These are phyloP conservation scores for Metarhizium rileyi DNA, from an alignment of 2,329 filamentous ascomycete species.

Conservation along the genomic window DNA sequence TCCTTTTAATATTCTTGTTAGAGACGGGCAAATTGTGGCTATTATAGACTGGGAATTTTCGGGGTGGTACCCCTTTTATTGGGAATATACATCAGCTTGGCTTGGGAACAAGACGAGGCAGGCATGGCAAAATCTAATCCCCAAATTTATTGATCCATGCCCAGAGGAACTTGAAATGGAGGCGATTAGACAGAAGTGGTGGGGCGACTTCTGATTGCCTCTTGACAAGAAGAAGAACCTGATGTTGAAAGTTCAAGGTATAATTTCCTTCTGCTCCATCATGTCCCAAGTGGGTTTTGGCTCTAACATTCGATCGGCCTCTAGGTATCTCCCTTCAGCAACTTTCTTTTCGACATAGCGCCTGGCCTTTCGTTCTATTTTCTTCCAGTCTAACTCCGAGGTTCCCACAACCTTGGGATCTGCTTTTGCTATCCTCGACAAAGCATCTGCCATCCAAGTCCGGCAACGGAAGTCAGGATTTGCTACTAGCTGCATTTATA, in stretches of 20 bases:
- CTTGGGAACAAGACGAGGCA: conserved; percentile 12
- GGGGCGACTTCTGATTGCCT: conserved; percentile 13
- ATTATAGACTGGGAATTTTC: not conserved
- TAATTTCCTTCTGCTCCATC: conserved; percentile 15
- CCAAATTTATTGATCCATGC: conserved; percentile 26
- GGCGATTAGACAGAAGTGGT: conserved; percentile 25
- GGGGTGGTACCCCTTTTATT: not conserved
- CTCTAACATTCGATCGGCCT: conserved; percentile 3
- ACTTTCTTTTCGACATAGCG: conserved; percentile 26
- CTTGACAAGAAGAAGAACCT: not conserved
- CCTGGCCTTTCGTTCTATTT: conserved; percentile 23
- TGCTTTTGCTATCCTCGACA: conserved; percentile 18
- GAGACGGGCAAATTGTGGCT: not conserved
- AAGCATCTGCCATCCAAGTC: conserved; percentile 26
- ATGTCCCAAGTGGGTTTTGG: conserved; percentile 23
- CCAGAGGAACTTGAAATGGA: conserved; percentile 32
- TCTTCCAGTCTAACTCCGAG: conserved; percentile 24
- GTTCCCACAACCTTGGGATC: conserved; percentile 29
- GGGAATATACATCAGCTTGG: conserved; percentile 11
- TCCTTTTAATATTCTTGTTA: not conserved
- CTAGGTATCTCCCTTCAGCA: conserved; percentile 12
- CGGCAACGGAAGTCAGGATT: conserved; percentile 29
- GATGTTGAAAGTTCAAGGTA: conserved; percentile 7
- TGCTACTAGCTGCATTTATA: no score
- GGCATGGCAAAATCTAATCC: conserved; percentile 26